Evolutionary conservation across 2,329 filamentous ascomycete genomes (phyloP), one percentile per base, ranked within the genome.

Genomic region (Cladorrhinum sp.): DNA sequence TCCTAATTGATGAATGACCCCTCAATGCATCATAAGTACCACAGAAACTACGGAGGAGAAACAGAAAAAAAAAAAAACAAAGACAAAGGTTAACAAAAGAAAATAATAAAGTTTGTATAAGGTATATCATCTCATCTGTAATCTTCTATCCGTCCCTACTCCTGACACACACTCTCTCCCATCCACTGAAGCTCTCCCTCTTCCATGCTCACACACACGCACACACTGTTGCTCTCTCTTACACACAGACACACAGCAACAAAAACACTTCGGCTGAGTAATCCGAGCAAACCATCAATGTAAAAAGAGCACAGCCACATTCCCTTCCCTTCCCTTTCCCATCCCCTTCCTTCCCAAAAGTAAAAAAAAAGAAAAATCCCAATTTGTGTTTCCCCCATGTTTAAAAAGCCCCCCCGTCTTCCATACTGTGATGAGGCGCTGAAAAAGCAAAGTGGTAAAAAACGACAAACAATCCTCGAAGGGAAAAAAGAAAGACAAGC

Each of bases 401-500:
- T 52, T 20, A 20, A 20, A 49, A 49, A 49, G 18, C 49, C 39
- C 56, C 46, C 16, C 28, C 49, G 8, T 30, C 18, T 36, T 21
- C 53, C 36, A 24, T 48, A 20, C 28, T 26, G 4, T 21, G 23
- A n/a, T 42, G 23, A 24, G 23, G 53, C 46, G 23, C 18, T 36
- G 48, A 49, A 57, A n/a, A 61, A 10, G 51, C 42, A 48, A 58
- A 23, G 20, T 16, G 28, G 33, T 21, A 57, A 21, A 33, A 46
- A n/a, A 16, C n/a, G 56, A 39, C 33, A 57, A 53, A 49, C 42
- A 28, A 28, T 28, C 26, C 26, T 28, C 26, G 30, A 39, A 16
- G 9, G 14, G 48, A 24, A 51, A n/a, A 51, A 51, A 26, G n/a
- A 24, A 24, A 50, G 5, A 50, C n/a, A 50, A 51, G 49, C 49